Base-by-base conservation (phyloP, 2,329 filamentous ascomycete species). In the Aspergillus sp. region DNA sequence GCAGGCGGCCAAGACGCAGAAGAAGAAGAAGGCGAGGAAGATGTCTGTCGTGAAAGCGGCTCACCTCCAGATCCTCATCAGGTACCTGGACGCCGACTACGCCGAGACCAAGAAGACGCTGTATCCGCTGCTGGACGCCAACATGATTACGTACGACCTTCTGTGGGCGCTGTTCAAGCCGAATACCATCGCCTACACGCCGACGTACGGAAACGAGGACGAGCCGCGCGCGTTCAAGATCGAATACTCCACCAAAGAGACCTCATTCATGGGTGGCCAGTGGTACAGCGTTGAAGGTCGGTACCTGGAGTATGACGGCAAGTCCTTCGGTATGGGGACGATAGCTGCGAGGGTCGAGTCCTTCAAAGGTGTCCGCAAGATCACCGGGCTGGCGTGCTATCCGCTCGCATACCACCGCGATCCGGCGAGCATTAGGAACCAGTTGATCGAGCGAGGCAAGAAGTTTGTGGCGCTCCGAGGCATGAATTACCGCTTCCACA, bases 161-260 rank as follows among this genome's bases (percentile, higher is more conserved):
- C 66, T 93, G 1, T 93, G 86, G 86, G 85, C 86, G 0, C 63
- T 94, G 3, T 93, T 82, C 72, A 93, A 91, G 51, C 86, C 86
- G 0, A 83, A 86, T 47, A 86, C 83, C 0, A 73, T 93, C 13
- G 80, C 77, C 1, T 89, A 81, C 53, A 76, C 80, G 0, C 74
- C 76, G 0, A 89, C 83, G 0, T 93, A 93, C 41, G 82, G 82
- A 3, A 78, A 75, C 22, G 63, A 69, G 10, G 82, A 89, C 24
- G 79, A 91, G 47, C 82, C 85, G 2, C 75, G 84, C 11, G 81
- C 82, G 7, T 89, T 93, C 70, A 86, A 83, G 54, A 77, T 89
- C 1, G 83, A 89, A 37, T 73, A 78, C 42, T 79, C 81, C 0
- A 78, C 78, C 47, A 83, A 84, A 44, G 78, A 83, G 30, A 66